Conservation (phyloP, 306 rosid genomes). For the Vigna angularis region DNA sequence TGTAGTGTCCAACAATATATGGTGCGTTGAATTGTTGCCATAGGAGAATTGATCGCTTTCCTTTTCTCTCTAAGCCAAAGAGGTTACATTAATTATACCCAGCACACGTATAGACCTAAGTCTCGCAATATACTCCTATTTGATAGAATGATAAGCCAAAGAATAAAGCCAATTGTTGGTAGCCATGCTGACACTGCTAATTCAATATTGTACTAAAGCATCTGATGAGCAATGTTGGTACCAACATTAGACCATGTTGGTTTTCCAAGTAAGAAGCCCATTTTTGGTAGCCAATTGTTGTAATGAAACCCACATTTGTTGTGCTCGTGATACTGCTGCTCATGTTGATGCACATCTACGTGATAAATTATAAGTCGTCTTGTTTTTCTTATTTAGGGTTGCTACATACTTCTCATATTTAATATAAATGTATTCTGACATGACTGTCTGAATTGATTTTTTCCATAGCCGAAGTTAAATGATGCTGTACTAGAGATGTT, state of each 20-base stretch:
- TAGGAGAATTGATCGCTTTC: background rate
- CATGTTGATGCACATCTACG: background rate
- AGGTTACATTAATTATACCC: background rate
- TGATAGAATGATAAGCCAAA: constrained; percentile 26
- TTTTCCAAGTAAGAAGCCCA: too few relatives aligned
- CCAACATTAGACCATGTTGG: too few relatives aligned
- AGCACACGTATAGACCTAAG: background rate
- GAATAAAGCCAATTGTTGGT: constrained; percentile 28
- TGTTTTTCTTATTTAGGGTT: constrained; percentile 39
- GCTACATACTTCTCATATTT: constrained; percentile 14
- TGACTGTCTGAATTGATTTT: constrained; percentile 44
- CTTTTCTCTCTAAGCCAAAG: background rate
- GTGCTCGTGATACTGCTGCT: constrained; percentile 31
- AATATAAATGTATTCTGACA: constrained; percentile 33
- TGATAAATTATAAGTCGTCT: constrained; percentile 32
- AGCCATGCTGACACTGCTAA: constrained; percentile 11
- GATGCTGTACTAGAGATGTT: constrained; percentile 92
- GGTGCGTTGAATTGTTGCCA: background rate
- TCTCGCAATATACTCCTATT: constrained; percentile 17
- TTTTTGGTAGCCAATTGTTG: too few relatives aligned
- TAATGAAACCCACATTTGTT: background rate
- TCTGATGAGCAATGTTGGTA: too few relatives aligned
- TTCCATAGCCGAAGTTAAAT: constrained; percentile 90
- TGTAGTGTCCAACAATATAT: background rate
- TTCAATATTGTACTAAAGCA: background rate